Conservation (phyloP, 1,284 basidiomycete species). For the Cryptococcus jaspeensis region DNA sequence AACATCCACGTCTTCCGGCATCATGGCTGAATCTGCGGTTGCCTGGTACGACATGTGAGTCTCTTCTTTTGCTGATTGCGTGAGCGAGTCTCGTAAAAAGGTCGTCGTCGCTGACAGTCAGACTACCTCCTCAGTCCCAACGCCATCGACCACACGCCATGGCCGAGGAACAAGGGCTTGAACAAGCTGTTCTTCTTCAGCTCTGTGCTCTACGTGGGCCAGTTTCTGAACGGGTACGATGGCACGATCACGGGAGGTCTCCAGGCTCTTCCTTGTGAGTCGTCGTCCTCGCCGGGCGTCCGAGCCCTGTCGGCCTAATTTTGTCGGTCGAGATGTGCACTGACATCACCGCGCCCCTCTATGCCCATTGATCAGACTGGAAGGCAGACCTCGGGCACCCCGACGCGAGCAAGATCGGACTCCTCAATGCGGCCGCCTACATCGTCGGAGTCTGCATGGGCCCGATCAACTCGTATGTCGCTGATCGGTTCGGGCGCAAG, state of each 20-base stretch:
- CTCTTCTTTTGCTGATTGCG: no score
- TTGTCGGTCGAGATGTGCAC: neutral
- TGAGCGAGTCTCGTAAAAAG: no score
- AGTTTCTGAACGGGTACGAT: slow-evolving; percentile 16
- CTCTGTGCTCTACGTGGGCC: slow-evolving; percentile 13
- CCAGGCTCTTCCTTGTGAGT: slow-evolving; percentile 9
- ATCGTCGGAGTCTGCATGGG: slow-evolving; percentile 13
- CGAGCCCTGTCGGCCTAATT: neutral
- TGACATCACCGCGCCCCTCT: neutral
- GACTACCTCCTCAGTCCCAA: neutral
- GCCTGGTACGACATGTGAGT: no score
- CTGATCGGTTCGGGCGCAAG: slow-evolving; percentile 11
- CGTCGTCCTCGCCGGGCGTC: neutral
- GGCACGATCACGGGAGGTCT: slow-evolving; percentile 13
- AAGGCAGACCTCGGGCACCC: slow-evolving; percentile 8
- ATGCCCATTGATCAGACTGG: slow-evolving; percentile 3
- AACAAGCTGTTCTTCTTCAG: slow-evolving; percentile 1
- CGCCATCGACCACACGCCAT: slow-evolving; percentile 1
- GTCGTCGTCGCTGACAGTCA: no score
- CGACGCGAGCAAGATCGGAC: slow-evolving; percentile 9
- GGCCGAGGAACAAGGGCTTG: slow-evolving; percentile 3
- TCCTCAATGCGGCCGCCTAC: slow-evolving; percentile 10
- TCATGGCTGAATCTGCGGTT: no score
- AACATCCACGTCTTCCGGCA: no score
- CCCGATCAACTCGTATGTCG: slow-evolving; percentile 8